A percentile compares a stretch with the other conserved stretches of the same genome.
These are phyloP conservation scores for Neonectria ditissima DNA, from an alignment of 2,329 filamentous ascomycete genomes.

Conservation along the genomic window DNA sequence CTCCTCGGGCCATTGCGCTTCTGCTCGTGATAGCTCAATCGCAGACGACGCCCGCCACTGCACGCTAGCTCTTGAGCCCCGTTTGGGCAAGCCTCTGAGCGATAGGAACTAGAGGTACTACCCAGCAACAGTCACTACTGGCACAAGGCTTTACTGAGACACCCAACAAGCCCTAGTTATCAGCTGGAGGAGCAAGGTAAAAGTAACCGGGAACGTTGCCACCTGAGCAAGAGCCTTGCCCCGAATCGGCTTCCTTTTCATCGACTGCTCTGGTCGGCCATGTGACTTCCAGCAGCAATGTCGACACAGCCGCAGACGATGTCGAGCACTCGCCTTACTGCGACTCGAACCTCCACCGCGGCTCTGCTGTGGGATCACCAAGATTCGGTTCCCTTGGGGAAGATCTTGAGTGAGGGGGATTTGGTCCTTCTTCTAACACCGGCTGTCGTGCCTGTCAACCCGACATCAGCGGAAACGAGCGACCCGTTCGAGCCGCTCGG, in stretches of 20 bases:
- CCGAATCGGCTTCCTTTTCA: conserved; percentile 9
- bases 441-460: conserved; percentile 60
- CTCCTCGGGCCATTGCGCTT: conserved; percentile 2
- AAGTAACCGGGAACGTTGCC: conserved; percentile 30
- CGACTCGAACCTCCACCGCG: conserved; percentile 32
- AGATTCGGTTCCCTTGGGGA: conserved; percentile 61
- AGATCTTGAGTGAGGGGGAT: conserved; percentile 60
- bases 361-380: conserved; percentile 57
- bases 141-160: conserved; percentile 5
- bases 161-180: conserved; percentile 3
- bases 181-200: conserved; percentile 19
- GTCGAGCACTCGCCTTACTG: conserved; percentile 29
- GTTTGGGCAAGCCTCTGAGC: conserved; percentile 14
- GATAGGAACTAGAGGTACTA: conserved; percentile 15
- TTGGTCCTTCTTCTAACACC: conserved; percentile 73
- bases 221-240: conserved; percentile 21
- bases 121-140: conserved; percentile 22
- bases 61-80: conserved; percentile 17
- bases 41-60: conserved; percentile 17
- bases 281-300: conserved; percentile 36
- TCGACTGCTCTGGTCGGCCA: conserved; percentile 30
- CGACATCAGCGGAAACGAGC: conserved; percentile 55
- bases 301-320: conserved; percentile 37
- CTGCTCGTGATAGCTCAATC: conserved; percentile 18
- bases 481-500: conserved; percentile 83